These are phyloP conservation scores for Prinsepia uniflora DNA, from an alignment of 306 rosid genomes.

Conservation along the genomic window DNA sequence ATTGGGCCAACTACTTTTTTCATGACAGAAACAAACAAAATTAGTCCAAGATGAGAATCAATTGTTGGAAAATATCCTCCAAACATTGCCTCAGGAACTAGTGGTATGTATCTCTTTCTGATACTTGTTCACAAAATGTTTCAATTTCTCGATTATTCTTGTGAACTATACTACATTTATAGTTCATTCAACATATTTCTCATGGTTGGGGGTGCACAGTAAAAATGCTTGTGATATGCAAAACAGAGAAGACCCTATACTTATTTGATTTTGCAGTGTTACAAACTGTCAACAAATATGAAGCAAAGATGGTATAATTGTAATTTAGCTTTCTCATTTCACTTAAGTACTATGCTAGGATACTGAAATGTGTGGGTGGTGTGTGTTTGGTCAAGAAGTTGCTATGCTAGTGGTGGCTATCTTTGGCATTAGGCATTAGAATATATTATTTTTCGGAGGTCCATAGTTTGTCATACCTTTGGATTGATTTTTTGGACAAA, in stretches of 20 bases:
- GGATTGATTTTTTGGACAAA: too few relatives aligned
- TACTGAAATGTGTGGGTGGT: too few relatives aligned
- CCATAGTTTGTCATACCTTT: too few relatives aligned
- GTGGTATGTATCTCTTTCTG: conserved; percentile 56
- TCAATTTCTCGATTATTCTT: not conserved
- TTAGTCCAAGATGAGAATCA: conserved; percentile 98
- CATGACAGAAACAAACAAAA: conserved; percentile 76
- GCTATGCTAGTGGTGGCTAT: too few relatives aligned
- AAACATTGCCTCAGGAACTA: conserved; percentile 81
- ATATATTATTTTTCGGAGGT: too few relatives aligned
- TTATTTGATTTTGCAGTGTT: not conserved
- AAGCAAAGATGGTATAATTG: too few relatives aligned
- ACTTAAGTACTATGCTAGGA: too few relatives aligned
- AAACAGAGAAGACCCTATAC: not conserved
- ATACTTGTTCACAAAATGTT: conserved; percentile 16
- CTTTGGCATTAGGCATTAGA: too few relatives aligned
- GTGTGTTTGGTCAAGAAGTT: too few relatives aligned
- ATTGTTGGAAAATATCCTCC: conserved; percentile 73
- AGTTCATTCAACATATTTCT: not conserved
- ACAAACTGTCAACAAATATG: too few relatives aligned
- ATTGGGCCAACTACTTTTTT: conserved; percentile 9
- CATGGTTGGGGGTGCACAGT: not conserved
- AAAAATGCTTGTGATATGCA: not conserved
- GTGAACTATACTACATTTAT: not conserved
- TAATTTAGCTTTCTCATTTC: too few relatives aligned